A percentile compares a stretch with the other conserved stretches of the same genome.
phyloP scores from a whole-genome alignment of 768 basidiomycete species.

The Gloeophyllum trabeum region DNA sequence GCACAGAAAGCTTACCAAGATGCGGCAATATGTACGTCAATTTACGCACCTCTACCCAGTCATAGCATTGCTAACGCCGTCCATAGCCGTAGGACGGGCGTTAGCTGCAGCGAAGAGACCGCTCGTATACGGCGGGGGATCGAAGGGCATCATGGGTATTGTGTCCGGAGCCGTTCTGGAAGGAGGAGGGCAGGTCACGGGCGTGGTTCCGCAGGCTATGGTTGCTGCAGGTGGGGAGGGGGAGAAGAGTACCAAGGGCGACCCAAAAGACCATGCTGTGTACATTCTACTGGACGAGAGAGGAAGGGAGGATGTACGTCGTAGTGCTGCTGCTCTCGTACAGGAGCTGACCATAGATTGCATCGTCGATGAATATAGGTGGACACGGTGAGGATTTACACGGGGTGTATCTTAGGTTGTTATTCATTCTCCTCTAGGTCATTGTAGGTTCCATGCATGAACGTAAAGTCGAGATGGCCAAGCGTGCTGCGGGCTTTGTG shows the following conservation, averaged over 20 bases:
- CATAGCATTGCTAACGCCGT: background rate
- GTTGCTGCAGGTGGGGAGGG: conserved; percentile 50
- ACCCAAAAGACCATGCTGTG: conserved; percentile 10
- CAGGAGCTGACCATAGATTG: conserved; percentile 1
- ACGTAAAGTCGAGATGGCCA: conserved; percentile 87
- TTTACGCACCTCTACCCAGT: background rate
- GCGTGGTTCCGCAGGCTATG: conserved; percentile 75
- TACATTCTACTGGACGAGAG: conserved; percentile 22
- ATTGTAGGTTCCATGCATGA: conserved; percentile 80
- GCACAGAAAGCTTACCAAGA: conserved; percentile 43
- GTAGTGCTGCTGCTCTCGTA: conserved; percentile 1
- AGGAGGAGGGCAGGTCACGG: conserved; percentile 61
- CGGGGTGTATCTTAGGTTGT: background rate
- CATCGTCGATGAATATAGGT: background rate
- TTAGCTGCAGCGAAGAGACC: conserved; percentile 47
- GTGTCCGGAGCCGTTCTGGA: conserved; percentile 58
- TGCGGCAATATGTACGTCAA: conserved; percentile 62
- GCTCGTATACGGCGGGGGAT: conserved; percentile 84
- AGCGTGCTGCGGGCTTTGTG: conserved; percentile 67
- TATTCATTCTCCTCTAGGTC: conserved; percentile 27
- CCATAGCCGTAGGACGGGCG: conserved; percentile 60
- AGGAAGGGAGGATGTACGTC: conserved; percentile 21
- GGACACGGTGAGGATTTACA: background rate
- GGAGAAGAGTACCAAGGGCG: conserved; percentile 22
- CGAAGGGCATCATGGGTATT: conserved; percentile 77